phyloP scores from a whole-genome alignment of 1,284 basidiomycete genomes.

The Trametes hirsuta region DNA sequence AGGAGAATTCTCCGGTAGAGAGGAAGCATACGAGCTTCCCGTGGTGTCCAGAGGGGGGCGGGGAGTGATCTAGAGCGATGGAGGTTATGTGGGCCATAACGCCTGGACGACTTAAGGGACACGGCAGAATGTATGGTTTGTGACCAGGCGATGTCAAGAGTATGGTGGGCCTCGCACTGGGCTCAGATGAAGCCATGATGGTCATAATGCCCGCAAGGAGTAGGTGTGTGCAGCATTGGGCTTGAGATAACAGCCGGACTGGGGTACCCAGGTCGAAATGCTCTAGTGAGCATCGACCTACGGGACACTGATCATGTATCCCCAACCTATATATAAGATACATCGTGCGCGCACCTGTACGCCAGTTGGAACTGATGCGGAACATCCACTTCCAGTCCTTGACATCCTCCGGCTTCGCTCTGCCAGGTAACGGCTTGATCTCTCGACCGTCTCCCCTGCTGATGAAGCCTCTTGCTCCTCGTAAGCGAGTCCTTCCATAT shows the following conservation, averaged over 20 bases:
- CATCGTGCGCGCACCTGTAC: constrained; percentile 53
- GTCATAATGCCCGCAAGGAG: constrained; percentile 46
- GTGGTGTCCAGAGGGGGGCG: constrained; percentile 41
- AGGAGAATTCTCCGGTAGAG: constrained; percentile 65
- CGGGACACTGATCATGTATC: not conserved
- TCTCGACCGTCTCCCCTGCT: constrained; percentile 57
- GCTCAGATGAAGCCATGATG: constrained; percentile 40
- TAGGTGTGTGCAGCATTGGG: constrained; percentile 33
- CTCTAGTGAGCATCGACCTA: constrained; percentile 62
- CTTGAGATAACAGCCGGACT: not conserved
- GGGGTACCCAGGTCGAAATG: constrained; percentile 24
- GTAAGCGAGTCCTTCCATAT: constrained; percentile 66
- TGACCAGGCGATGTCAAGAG: constrained; percentile 32
- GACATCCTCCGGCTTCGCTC: constrained; percentile 45
- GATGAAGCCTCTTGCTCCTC: constrained; percentile 66
- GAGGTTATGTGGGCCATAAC: constrained; percentile 51
- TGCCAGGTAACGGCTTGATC: constrained; percentile 59
- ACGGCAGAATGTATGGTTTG: constrained; percentile 35
- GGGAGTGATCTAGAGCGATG: constrained; percentile 72
- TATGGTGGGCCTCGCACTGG: constrained; percentile 31
- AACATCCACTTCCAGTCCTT: constrained; percentile 87
- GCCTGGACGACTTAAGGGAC: constrained; percentile 28
- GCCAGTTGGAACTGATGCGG: constrained; percentile 79
- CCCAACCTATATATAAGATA: not conserved
- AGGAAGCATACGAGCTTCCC: constrained; percentile 63